Conservation (phyloP, 768 basidiomycete genomes). For the Asterophora lycoperdoides region DNA sequence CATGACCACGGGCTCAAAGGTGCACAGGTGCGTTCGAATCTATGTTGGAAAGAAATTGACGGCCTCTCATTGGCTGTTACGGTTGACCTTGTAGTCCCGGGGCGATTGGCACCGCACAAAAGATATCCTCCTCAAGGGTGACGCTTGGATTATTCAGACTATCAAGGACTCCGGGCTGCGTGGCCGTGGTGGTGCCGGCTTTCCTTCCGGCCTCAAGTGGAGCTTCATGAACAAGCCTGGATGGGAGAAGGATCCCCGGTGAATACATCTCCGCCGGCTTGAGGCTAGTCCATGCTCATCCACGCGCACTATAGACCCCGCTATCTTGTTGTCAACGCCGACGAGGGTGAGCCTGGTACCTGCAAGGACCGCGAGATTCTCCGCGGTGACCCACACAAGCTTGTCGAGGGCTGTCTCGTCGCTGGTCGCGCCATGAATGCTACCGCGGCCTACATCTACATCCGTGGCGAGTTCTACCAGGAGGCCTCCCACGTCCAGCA, state of each 20-base stretch:
- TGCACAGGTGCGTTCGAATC: conserved; percentile 57
- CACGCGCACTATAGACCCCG: conserved; percentile 60
- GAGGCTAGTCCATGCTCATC: background rate
- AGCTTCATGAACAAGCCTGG: conserved; percentile 99
- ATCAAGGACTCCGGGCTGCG: conserved; percentile 96
- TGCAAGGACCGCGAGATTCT: conserved; percentile 99
- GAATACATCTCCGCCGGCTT: conserved; percentile 9
- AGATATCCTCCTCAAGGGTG: conserved; percentile 92
- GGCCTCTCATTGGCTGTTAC: background rate
- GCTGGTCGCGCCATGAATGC: conserved; percentile 98
- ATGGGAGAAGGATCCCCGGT: conserved; percentile 93
- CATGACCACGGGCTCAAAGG: conserved; percentile 95
- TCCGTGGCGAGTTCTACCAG: conserved; percentile 96
- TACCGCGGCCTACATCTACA: conserved; percentile 98
- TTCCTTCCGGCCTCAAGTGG: conserved; percentile 96
- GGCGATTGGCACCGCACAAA: conserved; percentile 99
- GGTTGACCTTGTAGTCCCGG: conserved; percentile 56
- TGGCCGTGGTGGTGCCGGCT: conserved; percentile 95
- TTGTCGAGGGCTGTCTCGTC: conserved; percentile 95
- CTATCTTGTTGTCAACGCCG: conserved; percentile 96
- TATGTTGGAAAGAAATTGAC: background rate
- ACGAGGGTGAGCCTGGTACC: conserved; percentile 97
- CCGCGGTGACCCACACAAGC: conserved; percentile 97
- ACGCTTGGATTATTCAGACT: conserved; percentile 94
- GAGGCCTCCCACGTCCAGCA: conserved; percentile 93